Percentiles rank a stretch among this genome's conserved stretches.
Conservation (phyloP, 1,284 basidiomycete species). For the Apiotrichum brassicae region DNA sequence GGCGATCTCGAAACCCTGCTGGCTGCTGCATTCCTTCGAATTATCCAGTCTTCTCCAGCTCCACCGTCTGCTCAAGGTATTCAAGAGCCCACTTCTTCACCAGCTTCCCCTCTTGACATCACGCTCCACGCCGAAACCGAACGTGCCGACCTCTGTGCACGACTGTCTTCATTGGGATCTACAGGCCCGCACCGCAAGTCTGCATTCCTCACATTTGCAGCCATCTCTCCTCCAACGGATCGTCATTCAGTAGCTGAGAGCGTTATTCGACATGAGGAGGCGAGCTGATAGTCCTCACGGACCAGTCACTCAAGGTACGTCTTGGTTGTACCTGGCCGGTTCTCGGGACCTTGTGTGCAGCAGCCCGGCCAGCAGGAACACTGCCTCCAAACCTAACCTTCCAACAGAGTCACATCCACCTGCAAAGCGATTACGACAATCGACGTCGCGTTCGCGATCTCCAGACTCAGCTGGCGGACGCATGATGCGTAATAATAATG, state of each 20-base stretch:
- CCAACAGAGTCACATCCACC: conserved; percentile 9
- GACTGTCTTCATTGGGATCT: too few relatives aligned
- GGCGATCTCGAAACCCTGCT: background rate
- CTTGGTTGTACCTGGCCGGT: background rate
- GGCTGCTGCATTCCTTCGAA: background rate
- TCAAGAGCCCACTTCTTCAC: too few relatives aligned
- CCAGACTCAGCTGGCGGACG: background rate
- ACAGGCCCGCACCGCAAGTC: too few relatives aligned
- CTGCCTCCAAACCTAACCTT: conserved; percentile 3
- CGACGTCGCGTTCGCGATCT: conserved; percentile 4
- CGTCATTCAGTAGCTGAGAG: too few relatives aligned
- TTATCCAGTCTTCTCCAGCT: too few relatives aligned
- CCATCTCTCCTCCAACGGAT: too few relatives aligned
- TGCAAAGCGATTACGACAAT: conserved; percentile 8
- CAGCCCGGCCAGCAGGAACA: background rate
- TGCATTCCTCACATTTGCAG: too few relatives aligned
- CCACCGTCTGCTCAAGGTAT: too few relatives aligned
- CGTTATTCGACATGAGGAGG: conserved; percentile 7
- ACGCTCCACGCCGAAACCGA: too few relatives aligned
- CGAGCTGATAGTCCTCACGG: conserved; percentile 14
- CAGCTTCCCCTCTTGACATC: too few relatives aligned
- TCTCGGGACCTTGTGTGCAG: background rate
- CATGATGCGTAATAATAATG: background rate
- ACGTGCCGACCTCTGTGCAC: too few relatives aligned
- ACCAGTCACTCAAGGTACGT: conserved; percentile 13